phyloP scores from a whole-genome alignment of 2,329 filamentous ascomycete species.

The Calonectria leucothoes region DNA sequence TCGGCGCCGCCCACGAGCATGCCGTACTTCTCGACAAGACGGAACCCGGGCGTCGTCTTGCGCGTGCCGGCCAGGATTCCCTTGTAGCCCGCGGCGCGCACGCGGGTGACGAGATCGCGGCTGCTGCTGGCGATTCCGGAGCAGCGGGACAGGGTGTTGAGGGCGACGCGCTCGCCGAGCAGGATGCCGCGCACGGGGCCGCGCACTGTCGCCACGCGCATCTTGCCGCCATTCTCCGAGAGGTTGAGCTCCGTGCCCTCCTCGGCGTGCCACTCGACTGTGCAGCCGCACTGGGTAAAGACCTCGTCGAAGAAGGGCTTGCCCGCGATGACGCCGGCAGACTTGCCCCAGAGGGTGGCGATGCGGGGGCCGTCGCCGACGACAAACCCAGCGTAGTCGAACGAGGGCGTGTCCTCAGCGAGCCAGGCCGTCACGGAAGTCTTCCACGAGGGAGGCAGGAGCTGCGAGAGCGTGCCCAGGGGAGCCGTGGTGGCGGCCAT shows the following conservation, averaged over 20 bases:
- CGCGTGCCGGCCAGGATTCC: slow-evolving; percentile 93
- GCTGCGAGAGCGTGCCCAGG: slow-evolving; percentile 67
- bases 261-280: slow-evolving; percentile 85
- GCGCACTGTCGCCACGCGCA: slow-evolving; percentile 80
- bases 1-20: slow-evolving; percentile 96
- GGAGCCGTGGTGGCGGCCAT: slow-evolving; percentile 29
- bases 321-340: slow-evolving; percentile 85
- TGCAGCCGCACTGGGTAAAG: slow-evolving; percentile 89
- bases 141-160: slow-evolving; percentile 91
- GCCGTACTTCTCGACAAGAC: slow-evolving; percentile 97
- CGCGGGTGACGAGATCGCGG: slow-evolving; percentile 63
- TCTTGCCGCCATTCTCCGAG: slow-evolving; percentile 61
- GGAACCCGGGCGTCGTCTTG: slow-evolving; percentile 97
- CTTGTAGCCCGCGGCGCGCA: slow-evolving; percentile 77
- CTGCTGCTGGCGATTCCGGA: slow-evolving; percentile 87
- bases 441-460: slow-evolving; percentile 89
- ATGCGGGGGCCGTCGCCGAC: slow-evolving; percentile 78
- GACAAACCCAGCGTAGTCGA: slow-evolving; percentile 97
- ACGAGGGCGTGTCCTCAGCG: slow-evolving; percentile 94
- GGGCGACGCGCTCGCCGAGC: slow-evolving; percentile 91
- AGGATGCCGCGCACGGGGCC: slow-evolving; percentile 85
- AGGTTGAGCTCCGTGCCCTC: slow-evolving; percentile 79
- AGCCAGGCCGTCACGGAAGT: slow-evolving; percentile 85
- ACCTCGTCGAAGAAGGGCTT: slow-evolving; percentile 97
- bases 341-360: slow-evolving; percentile 77